A percentile compares a stretch with the other conserved stretches of the same genome.
Evolutionary conservation across 768 basidiomycete species (phyloP).

Genomic region (Kwoniella sp.): DNA sequence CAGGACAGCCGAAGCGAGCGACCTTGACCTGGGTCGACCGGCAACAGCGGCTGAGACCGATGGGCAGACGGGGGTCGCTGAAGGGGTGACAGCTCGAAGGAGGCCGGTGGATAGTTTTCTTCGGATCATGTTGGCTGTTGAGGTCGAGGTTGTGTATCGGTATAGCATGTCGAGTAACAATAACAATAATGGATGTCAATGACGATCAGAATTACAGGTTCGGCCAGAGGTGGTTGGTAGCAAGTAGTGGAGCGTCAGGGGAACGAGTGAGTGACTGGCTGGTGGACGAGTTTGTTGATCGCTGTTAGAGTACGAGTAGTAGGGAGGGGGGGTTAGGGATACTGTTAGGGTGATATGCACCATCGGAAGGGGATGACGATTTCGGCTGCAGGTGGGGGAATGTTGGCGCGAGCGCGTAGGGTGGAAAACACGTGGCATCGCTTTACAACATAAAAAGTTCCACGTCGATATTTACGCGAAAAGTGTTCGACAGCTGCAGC

Average conservation of each 20-base stretch:
- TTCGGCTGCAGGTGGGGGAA: background rate
- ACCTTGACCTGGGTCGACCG: constrained; percentile 24
- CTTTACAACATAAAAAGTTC: background rate
- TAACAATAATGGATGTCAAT: background rate
- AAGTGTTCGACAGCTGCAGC: too few species aligned
- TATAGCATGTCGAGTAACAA: background rate
- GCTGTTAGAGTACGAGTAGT: too few species aligned
- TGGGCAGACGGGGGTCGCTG: constrained; percentile 7
- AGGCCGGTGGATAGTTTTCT: constrained; percentile 48
- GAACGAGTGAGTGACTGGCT: background rate
- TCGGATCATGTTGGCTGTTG: constrained; percentile 50
- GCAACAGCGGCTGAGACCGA: constrained; percentile 14
- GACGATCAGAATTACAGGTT: background rate
- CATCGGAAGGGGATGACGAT: constrained; percentile 25
- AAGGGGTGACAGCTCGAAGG: constrained; percentile 36
- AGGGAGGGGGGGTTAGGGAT: background rate
- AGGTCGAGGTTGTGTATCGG: constrained; percentile 1
- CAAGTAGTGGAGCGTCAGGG: background rate
- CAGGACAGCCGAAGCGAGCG: constrained; percentile 50
- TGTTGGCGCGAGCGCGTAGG: background rate
- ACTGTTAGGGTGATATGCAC: constrained; percentile 5
- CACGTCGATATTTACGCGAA: background rate
- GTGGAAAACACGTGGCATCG: background rate
- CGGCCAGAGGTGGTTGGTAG: too few species aligned
- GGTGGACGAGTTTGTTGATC: constrained; percentile 6